Base-by-base conservation (phyloP, 2,329 filamentous ascomycete species). In the Mariannaea elegans region DNA sequence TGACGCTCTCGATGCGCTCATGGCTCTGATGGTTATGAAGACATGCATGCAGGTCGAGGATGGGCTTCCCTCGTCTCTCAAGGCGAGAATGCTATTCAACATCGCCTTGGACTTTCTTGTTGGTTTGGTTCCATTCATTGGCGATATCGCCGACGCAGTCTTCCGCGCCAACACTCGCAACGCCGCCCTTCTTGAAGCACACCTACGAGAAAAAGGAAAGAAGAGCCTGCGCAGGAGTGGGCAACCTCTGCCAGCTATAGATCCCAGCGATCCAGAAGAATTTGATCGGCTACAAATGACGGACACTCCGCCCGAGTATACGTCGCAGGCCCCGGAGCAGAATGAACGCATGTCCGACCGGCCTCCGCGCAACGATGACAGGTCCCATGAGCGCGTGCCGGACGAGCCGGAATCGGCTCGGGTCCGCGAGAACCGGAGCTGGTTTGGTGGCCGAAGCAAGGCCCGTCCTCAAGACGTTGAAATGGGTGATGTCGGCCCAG, bases 131-230 rank as follows among this genome's bases (percentile, higher is more conserved):
- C 92, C 92, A 0, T 86, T 94, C 62, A 63, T 93, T 1, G 92
- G 92, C n/a, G 92, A 94, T 69, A 60, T 94, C 2, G 84, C 83
- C 36, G 92, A 95, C 70, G 90, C 90, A 6, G 75, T 87, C 3
- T 90, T 90, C 77, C 88, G 90, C 61, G 89, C 88, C 72, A 95
- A 94, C 71, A 92, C 89, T 18, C 87, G 87, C 69, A 95, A 94
- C 68, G 87, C 90, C 5, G 83, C 90, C 32, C 75, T 92, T 2
- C 79, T 92, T 14, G 90, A 92, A 72, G 78, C 87, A 45, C 82
- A 90, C 65, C 81, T 95, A 53, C 85, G 91, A 42, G 81, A 88
- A 64, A 87, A 89, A 72, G 90, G 91, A 59, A 84, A 85, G 69
- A 84, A 84, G 64, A 82, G 82, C 45, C 71, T 87, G 10, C 77